Evolutionary conservation across 768 basidiomycete genomes (phyloP).

Genomic region (Tylopilus sp.): DNA sequence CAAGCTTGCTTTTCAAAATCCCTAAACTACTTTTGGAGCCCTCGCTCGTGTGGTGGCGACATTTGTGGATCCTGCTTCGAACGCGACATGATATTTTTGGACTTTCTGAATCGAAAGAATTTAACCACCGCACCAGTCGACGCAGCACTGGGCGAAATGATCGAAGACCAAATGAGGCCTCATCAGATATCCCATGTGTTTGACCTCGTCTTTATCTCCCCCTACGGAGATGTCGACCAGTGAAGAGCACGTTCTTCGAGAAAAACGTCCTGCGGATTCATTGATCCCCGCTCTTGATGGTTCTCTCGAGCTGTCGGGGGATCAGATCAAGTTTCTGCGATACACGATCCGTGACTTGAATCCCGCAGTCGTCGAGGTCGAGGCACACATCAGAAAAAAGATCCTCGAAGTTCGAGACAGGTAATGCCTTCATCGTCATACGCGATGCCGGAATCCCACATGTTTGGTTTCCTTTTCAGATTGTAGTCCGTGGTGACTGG

Average conservation of each 20-base stretch:
- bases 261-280: slow-evolving; percentile 1
- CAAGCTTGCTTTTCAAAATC: too few relatives aligned
- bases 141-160: too few relatives aligned
- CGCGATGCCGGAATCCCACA: neutral
- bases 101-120: too few relatives aligned
- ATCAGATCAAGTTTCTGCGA: neutral
- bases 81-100: too few relatives aligned
- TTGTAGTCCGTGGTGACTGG: neutral
- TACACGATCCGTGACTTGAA: neutral
- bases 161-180: too few relatives aligned
- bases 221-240: neutral
- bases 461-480: neutral
- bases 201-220: neutral
- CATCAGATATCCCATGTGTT: too few relatives aligned
- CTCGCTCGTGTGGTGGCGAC: too few relatives aligned
- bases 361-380: neutral
- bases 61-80: too few relatives aligned
- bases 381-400: neutral
- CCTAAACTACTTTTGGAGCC: too few relatives aligned
- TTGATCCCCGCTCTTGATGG: neutral
- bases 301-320: neutral
- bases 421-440: too few relatives aligned
- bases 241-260: slow-evolving; percentile 3
- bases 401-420: too few relatives aligned
- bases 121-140: too few relatives aligned